A percentile compares a stretch with the other conserved stretches of the same genome.
These are phyloP conservation scores for Benincasa hispida DNA, from an alignment of 306 rosid species.

Conservation along the genomic window DNA sequence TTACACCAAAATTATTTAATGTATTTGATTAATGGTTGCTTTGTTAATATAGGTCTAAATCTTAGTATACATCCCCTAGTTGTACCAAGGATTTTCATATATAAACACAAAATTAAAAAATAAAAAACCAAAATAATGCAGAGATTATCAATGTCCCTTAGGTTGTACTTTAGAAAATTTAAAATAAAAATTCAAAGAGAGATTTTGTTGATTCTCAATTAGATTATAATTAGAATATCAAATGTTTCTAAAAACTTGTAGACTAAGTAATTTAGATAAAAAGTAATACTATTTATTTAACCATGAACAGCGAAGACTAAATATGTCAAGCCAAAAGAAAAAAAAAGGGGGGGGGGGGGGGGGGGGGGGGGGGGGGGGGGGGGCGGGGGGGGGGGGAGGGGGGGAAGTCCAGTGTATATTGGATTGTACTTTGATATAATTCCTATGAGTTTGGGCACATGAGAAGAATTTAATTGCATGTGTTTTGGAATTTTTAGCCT, in stretches of 20 bases:
- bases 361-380: no score
- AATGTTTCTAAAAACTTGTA: neutral
- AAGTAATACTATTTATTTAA: neutral
- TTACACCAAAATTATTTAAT: no score
- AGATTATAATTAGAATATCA: neutral
- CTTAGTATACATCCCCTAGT: neutral
- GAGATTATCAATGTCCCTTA: neutral
- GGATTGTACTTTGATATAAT: no score
- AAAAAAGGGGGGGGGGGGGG: no score
- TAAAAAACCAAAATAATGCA: no score
- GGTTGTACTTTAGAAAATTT: neutral
- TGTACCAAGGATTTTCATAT: neutral
- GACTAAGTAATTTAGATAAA: neutral
- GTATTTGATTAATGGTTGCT: no score
- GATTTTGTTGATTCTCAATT: neutral
- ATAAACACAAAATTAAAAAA: neutral
- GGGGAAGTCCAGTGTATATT: no score
- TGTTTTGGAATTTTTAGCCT: neutral
- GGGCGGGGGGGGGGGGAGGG: no score
- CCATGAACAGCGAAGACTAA: neutral
- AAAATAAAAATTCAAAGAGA: neutral
- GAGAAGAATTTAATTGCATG: conserved; percentile 2
- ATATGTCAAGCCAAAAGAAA: neutral
- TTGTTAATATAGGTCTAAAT: no score
- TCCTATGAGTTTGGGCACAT: neutral